A percentile compares a stretch with the other conserved stretches of the same genome.
These are phyloP conservation scores for Echinosophora koreensis DNA, from an alignment of 306 rosid genomes.

Conservation along the genomic window DNA sequence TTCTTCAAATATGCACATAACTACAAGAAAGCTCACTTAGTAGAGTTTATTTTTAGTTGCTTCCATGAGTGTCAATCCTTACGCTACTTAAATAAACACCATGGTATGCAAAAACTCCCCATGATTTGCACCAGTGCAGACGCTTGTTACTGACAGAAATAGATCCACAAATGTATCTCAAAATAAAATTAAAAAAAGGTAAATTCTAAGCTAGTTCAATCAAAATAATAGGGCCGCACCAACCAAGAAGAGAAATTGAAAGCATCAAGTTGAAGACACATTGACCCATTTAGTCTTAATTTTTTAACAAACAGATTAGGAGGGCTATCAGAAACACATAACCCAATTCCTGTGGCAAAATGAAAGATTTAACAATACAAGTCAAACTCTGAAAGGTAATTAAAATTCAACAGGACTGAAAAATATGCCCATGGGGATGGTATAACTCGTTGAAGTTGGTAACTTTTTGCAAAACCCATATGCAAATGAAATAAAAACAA, in stretches of 20 bases:
- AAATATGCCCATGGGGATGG: slow-evolving; percentile 4
- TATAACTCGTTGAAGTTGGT: slow-evolving; percentile 10
- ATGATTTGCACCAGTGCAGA: not conserved
- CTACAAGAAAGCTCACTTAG: not conserved
- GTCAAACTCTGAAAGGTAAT: not conserved
- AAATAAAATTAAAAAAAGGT: not conserved
- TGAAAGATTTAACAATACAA: slow-evolving; percentile 17
- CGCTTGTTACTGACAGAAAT: slow-evolving; percentile 17
- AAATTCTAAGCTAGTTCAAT: not conserved
- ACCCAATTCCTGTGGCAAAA: not conserved
- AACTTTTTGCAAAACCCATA: slow-evolving; percentile 40
- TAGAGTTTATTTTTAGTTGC: slow-evolving; percentile 3
- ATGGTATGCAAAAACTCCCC: slow-evolving; percentile 1
- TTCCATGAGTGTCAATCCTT: slow-evolving; percentile 11
- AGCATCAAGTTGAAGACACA: not conserved
- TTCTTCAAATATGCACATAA: slow-evolving; percentile 20
- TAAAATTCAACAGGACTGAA: slow-evolving; percentile 10
- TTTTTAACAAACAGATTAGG: not conserved
- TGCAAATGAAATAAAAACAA: slow-evolving; percentile 9
- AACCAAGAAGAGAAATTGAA: not conserved
- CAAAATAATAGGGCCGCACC: slow-evolving; percentile 8
- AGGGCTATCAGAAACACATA: slow-evolving; percentile 31
- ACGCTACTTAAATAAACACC: slow-evolving; percentile 17
- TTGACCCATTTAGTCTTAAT: not conserved
- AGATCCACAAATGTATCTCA: slow-evolving; percentile 34